Percentiles rank a stretch among this genome's conserved stretches.
These are phyloP conservation scores for Radiomyces spectabilis DNA, from an alignment of 192 early-diverging fungal species.

Conservation along the genomic window DNA sequence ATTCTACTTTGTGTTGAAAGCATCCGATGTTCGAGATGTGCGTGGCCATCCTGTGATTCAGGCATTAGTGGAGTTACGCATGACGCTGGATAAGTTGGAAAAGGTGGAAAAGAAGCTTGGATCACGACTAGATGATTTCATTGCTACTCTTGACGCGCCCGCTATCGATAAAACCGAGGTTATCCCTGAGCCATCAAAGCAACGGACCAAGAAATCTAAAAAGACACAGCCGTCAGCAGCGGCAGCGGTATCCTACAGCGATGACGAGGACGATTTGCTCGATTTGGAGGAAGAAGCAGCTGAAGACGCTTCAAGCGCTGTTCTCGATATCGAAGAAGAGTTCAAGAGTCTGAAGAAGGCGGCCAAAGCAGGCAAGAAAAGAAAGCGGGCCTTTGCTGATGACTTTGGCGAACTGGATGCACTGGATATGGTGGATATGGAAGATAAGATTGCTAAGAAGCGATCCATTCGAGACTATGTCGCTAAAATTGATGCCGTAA, in stretches of 20 bases:
- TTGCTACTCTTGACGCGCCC: slow-evolving; percentile 35
- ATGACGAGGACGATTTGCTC: slow-evolving; percentile 27
- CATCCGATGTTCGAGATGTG: slow-evolving; percentile 44
- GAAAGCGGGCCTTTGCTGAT: slow-evolving; percentile 28
- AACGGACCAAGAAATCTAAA: too few species aligned
- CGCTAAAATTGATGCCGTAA: slow-evolving; percentile 56
- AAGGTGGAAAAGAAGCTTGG: slow-evolving; percentile 50
- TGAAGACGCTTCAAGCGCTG: slow-evolving; percentile 3
- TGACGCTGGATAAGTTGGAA: slow-evolving; percentile 65
- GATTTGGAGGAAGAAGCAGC: slow-evolving; percentile 12
- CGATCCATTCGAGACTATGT: slow-evolving; percentile 52
- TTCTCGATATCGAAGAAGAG: slow-evolving; percentile 27
- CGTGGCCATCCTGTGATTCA: slow-evolving; percentile 82
- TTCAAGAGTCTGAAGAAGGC: slow-evolving; percentile 35
- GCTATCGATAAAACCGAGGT: too few species aligned
- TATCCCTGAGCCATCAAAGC: too few species aligned
- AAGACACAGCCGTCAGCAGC: too few species aligned
- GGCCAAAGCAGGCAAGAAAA: slow-evolving; percentile 33
- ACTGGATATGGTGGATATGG: slow-evolving; percentile 65
- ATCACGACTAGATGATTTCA: slow-evolving; percentile 41
- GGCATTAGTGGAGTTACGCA: slow-evolving; percentile 64
- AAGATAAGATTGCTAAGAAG: slow-evolving; percentile 72
- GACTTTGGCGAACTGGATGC: slow-evolving; percentile 77
- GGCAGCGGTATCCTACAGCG: too few species aligned
- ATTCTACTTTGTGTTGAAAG: slow-evolving; percentile 75